Base-by-base conservation (phyloP, 2,329 filamentous ascomycete species). In the Exophiala mesophila region DNA sequence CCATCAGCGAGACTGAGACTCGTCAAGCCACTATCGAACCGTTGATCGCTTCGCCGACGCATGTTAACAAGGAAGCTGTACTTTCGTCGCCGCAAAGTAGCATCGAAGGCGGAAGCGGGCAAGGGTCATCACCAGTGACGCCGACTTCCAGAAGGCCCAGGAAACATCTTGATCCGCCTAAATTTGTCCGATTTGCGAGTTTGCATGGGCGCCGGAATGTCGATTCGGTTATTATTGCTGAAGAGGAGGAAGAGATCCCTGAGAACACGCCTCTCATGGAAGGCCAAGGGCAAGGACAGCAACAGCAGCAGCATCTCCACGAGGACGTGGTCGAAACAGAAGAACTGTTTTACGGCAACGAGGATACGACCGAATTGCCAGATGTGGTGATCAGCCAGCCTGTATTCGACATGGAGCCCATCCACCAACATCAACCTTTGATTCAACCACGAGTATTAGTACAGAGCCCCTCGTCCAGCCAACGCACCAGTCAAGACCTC, bases 1-100 rank as follows among this genome's bases (percentile, higher is more conserved):
- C 45, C 19, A 39, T 51, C 1, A 39, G 43, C 8, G 42, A 53
- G 18, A 45, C 47, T 31, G 49, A 50, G n/a, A 50, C 45, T 3
- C 49, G 47, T 26, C 53, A 54, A 44, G 52, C 52, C n/a, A 37
- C 30, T 5, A 49, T 51, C 33, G 52, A 54, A 31, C 43, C 48
- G 3, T 41, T 26, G 7, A 37, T 26, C 10, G 33, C n/a, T 15
- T 38, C 44, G 13, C 17, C 29, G 13, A 36, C 26, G 5, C 38
- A 35, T 13, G 17, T 42, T 5, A 41, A 40, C 19, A 26, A 47
- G 21, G 35, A 19, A 18, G 34, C 20, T 26, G n/a, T n/a, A 24
- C 28, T 31, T n/a, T n/a, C n/a, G n/a, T 28, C 30, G 36, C 21
- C 28, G 5, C 36, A 23, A 26, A 21, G 21, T 16, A 34, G 32